Percentiles rank a stretch among this genome's conserved stretches.
Conservation (phyloP, 768 basidiomycete genomes). For the Tephrocybe sp. region DNA sequence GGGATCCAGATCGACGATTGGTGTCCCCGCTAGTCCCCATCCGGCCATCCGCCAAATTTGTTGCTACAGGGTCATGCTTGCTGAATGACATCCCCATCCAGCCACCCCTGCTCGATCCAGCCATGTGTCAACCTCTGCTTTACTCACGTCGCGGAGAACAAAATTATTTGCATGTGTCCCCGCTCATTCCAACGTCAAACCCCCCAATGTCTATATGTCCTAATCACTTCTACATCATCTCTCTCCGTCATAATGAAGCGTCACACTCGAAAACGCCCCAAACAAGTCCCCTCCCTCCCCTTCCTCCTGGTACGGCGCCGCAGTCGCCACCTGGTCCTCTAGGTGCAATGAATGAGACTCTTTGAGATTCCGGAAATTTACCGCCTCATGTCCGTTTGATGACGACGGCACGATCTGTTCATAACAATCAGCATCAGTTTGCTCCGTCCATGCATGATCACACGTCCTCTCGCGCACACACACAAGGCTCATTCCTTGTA, state of each 20-base stretch:
- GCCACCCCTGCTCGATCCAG: slow-evolving; percentile 18
- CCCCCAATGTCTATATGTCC: neutral
- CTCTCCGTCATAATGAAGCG: slow-evolving; percentile 81
- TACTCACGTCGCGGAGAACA: slow-evolving; percentile 25
- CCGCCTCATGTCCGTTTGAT: slow-evolving; percentile 77
- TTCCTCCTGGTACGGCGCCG: slow-evolving; percentile 32
- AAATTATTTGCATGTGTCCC: slow-evolving; percentile 10
- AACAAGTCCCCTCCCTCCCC: slow-evolving; percentile 65
- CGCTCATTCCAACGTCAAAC: neutral
- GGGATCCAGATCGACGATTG: slow-evolving; percentile 26
- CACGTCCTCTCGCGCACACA: neutral
- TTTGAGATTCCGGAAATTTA: slow-evolving; percentile 87
- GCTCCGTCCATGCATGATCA: slow-evolving; percentile 11
- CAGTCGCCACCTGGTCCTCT: slow-evolving; percentile 57
- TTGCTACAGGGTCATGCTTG: slow-evolving; percentile 25
- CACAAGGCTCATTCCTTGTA: slow-evolving; percentile 1
- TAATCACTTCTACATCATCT: slow-evolving; percentile 18
- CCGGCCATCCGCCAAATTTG: slow-evolving; percentile 24
- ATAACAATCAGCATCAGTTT: slow-evolving; percentile 20
- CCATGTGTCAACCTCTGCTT: slow-evolving; percentile 15
- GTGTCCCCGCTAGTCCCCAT: slow-evolving; percentile 21
- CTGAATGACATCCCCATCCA: slow-evolving; percentile 24
- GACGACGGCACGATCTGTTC: slow-evolving; percentile 75
- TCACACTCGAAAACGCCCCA: slow-evolving; percentile 87
- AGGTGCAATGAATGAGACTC: slow-evolving; percentile 91